These are phyloP conservation scores for Coniochaeta sp. DNA, from an alignment of 2,329 filamentous ascomycete species.

Conservation along the genomic window DNA sequence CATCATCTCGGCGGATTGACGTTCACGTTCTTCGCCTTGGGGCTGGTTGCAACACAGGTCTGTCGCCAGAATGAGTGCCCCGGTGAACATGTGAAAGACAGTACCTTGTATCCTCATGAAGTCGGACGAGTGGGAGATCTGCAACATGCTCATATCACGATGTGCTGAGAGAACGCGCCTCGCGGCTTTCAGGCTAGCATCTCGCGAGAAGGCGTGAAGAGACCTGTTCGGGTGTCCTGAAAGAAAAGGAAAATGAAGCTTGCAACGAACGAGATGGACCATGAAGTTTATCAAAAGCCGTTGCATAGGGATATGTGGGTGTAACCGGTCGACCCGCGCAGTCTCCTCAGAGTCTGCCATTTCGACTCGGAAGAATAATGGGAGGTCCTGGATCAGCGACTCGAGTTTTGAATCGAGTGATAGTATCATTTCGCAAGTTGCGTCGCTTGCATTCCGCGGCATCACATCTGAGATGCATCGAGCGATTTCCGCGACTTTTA, in stretches of 20 bases:
- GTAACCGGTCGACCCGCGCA: neutral
- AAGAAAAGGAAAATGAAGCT: neutral
- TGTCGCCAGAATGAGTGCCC: neutral
- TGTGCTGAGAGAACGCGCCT: neutral
- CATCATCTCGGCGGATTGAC: neutral
- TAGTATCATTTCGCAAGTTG: neutral
- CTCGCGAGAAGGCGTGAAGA: neutral
- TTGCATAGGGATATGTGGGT: neutral
- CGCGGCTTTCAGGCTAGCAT: neutral
- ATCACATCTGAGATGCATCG: neutral
- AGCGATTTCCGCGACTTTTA: neutral
- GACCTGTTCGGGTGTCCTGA: neutral
- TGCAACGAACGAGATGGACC: neutral
- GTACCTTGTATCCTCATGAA: neutral
- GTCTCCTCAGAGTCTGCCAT: neutral
- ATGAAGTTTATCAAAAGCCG: neutral
- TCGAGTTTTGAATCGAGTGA: neutral
- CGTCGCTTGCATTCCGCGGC: neutral
- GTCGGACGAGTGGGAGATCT: neutral
- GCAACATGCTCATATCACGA: neutral
- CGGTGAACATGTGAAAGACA: neutral
- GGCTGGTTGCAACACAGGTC: neutral
- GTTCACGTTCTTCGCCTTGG: neutral
- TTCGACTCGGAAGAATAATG: neutral
- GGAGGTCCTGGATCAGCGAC: neutral